Evolutionary conservation across 2,329 filamentous ascomycete species (phyloP), one percentile per base, ranked within the genome.

Genomic region (Phoma sp.): DNA sequence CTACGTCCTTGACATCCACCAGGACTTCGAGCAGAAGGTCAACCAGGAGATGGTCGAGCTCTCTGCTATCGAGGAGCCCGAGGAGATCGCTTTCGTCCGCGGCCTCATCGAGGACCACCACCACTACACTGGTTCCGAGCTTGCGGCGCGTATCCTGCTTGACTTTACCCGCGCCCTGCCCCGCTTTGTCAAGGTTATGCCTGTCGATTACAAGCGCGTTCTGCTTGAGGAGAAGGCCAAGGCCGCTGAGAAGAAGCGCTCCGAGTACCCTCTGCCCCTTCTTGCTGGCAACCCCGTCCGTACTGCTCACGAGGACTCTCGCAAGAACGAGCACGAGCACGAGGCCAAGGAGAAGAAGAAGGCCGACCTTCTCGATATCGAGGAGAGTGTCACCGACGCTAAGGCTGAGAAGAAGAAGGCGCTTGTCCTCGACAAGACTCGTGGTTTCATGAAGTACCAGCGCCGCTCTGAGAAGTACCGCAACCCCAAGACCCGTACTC

Each of bases 21-120:
- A 89, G 62, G 91, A 97, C 78, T 96, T 97, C 80, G 82, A 90
- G 75, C 86, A 88, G 66, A 97, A 97, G 84, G 89, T 97, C 78
- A 98, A 98, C 79, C 89, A 87, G 70, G 93, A 98, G 80, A 96
- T 98, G 93, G 93, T 98, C 64, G 93, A 97, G 78, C 87, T 93
- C 24, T 89, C 89, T 42, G 83, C 85, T 7, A 80, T 98, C 39
- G 90, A 93, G 59, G 93, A 97, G 57, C 91, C 91, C 24, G 79
- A 87, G 53, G 93, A 98, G 76, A 91, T 97, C 69, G 91, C 93
- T 30, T 97, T 89, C 74, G 82, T 98, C 27, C 91, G 93, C 63
- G 90, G 93, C 59, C 83, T 97, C 64, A 91, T 98, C 51, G 93
- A 98, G 79, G 93, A 98, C 65, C 93, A 98, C 71, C 92, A 97